Percentiles rank a stretch among this genome's conserved stretches.
Conservation (phyloP, 2,329 filamentous ascomycete species). For the Stagonosporopsis cucurbitacearum region DNA sequence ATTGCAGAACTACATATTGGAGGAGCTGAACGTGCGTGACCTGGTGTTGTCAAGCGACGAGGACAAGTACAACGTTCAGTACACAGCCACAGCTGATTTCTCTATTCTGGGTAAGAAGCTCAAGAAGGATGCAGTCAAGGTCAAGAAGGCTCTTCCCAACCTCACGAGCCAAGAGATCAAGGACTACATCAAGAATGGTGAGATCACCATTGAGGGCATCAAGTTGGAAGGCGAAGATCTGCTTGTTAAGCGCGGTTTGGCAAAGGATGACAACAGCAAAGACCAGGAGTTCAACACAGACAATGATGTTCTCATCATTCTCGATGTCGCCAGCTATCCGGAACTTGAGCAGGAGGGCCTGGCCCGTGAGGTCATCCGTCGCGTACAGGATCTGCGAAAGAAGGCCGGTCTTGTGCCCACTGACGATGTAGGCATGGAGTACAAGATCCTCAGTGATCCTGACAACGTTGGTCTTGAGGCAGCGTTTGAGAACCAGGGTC, state of each 20-base stretch:
- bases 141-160: constrained; percentile 85
- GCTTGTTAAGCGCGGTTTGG: constrained; percentile 78
- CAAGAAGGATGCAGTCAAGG: constrained; percentile 89
- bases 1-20: constrained; percentile 84
- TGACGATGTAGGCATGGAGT: constrained; percentile 96
- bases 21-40: constrained; percentile 90
- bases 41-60: constrained; percentile 86
- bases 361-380: constrained; percentile 89
- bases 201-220: constrained; percentile 85
- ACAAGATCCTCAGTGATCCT: constrained; percentile 79
- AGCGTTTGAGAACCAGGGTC: constrained; percentile 72
- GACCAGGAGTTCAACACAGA: constrained; percentile 87
- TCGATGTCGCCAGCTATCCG: constrained; percentile 82
- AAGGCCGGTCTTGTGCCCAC: constrained; percentile 89
- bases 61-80: constrained; percentile 88
- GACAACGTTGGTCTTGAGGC: constrained; percentile 74
- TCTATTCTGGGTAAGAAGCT: constrained; percentile 94
- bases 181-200: constrained; percentile 73
- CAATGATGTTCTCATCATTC: constrained; percentile 85
- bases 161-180: constrained; percentile 83
- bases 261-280: constrained; percentile 72
- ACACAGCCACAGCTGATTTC: constrained; percentile 90
- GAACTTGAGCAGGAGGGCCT: constrained; percentile 89
- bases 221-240: constrained; percentile 82
- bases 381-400: constrained; percentile 91